Evolutionary conservation across 1,139 yeast genomes (phyloP), one percentile per base, ranked within the genome.

Genomic region (Candida sp.): DNA sequence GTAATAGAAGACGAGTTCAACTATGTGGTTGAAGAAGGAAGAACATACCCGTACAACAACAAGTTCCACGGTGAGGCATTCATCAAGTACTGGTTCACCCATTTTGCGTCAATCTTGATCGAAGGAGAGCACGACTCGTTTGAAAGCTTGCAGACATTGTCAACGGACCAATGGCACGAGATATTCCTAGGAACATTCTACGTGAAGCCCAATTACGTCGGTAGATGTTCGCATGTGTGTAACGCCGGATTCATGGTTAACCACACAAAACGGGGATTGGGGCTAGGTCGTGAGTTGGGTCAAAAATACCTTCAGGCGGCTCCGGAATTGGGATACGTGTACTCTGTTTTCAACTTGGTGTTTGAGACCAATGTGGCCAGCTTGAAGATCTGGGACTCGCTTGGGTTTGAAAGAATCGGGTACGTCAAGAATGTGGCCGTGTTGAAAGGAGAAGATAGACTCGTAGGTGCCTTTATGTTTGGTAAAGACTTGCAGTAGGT

Each of bases 341-440:
- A 88, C 62, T 84, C 91, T 7, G 92, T 90, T n/a, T 90, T 88
- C 73, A 90, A 90, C 64, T 73, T 90, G 49, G 96, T 90, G 1
- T 90, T 85, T 63, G 92, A 77, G 49, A 83, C 90, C 3, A 90
- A 90, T 61, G 70, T 68, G 1, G 96, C 90, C 3, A 86, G 93
- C 59, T 62, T 76, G 58, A 77, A 70, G 58, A 85, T 88, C 52
- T 90, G 96, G 96, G 96, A 90, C 47, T 58, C 71, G 1, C 73
- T 90, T 34, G 93, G 94, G 0, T 90, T 89, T 58, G 86, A 86
- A 7, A 70, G 90, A 49, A 84, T 89, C 44, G 96, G 96, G 0
- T 72, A 75, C 40, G 74, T 90, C 8, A 85, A 85, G 50, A 78
- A 81, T 28, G 96, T 84, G 0, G 96, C 88, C 0, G 73, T 77